Percentiles rank a stretch among this genome's conserved stretches.
Evolutionary conservation across 1,284 basidiomycete species (phyloP).

Genomic region (Sparassis latifolia): DNA sequence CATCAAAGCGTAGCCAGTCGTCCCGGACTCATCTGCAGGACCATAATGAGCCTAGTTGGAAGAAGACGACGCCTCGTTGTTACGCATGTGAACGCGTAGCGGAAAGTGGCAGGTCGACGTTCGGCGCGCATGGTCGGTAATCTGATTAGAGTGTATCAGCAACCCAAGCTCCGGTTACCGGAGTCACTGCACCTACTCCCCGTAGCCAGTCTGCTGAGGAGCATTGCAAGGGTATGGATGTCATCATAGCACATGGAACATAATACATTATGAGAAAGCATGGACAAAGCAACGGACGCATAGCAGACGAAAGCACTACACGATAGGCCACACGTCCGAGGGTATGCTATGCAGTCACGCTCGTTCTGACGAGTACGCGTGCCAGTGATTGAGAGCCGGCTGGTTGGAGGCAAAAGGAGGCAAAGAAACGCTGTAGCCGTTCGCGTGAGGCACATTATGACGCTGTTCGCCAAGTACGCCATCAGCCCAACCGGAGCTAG

Average conservation of each 20-base stretch:
- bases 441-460: slow-evolving; percentile 21
- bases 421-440: slow-evolving; percentile 21
- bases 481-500: neutral
- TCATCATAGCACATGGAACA: too few species aligned
- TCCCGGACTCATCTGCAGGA: neutral
- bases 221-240: too few species aligned
- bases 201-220: too few species aligned
- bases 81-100: neutral
- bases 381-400: slow-evolving; percentile 47
- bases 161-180: too few species aligned
- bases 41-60: neutral
- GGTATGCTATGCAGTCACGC: slow-evolving; percentile 14
- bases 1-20: neutral
- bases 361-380: slow-evolving; percentile 55
- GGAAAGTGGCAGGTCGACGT: neutral
- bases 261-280: too few species aligned
- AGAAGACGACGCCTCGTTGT: neutral
- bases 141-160: too few species aligned
- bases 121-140: neutral
- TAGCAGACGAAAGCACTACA: too few species aligned
- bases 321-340: too few species aligned
- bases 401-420: slow-evolving; percentile 18
- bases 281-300: too few species aligned
- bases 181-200: too few species aligned
- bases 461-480: slow-evolving; percentile 4